Evolutionary conservation across 208 protist genomes (phyloP).

Genomic region (Leishmania martiniquensis): DNA sequence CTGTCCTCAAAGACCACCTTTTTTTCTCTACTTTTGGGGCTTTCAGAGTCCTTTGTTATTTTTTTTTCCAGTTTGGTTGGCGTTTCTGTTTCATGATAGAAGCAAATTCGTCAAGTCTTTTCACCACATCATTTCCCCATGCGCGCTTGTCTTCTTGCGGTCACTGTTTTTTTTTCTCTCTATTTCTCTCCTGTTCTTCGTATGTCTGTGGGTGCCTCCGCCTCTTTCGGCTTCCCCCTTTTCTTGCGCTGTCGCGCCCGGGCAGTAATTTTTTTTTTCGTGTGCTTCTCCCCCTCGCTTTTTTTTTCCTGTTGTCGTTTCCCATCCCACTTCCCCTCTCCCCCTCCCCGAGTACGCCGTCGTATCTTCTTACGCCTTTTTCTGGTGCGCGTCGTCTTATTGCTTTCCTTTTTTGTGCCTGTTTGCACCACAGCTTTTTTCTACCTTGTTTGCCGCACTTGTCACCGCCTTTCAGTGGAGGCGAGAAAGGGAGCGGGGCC

Average conservation of each 20-base stretch:
- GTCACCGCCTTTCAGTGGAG: not conserved
- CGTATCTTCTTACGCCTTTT: not conserved
- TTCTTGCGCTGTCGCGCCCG: not conserved
- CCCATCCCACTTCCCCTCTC: not conserved
- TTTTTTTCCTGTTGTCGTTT: constrained; percentile 1
- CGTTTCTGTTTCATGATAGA: too few species aligned
- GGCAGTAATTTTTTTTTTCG: not conserved
- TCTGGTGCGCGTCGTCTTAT: not conserved
- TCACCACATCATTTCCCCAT: too few species aligned
- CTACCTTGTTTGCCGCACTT: constrained; percentile 4
- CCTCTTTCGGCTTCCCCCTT: not conserved
- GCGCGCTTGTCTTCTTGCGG: too few species aligned
- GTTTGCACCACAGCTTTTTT: not conserved
- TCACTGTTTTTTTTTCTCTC: too few species aligned
- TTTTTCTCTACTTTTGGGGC: too few species aligned
- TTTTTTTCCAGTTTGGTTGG: too few species aligned
- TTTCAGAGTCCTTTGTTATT: too few species aligned
- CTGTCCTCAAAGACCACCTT: too few species aligned
- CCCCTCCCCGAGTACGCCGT: not conserved
- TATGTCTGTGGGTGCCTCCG: not conserved
- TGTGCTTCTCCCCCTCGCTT: not conserved
- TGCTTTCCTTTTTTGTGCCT: not conserved
- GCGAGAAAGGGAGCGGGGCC: not conserved
- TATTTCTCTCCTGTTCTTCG: too few species aligned
- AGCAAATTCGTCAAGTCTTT: too few species aligned